phyloP scores from a whole-genome alignment of 2,329 filamentous ascomycete genomes.

The Botrytis sinoallii region DNA sequence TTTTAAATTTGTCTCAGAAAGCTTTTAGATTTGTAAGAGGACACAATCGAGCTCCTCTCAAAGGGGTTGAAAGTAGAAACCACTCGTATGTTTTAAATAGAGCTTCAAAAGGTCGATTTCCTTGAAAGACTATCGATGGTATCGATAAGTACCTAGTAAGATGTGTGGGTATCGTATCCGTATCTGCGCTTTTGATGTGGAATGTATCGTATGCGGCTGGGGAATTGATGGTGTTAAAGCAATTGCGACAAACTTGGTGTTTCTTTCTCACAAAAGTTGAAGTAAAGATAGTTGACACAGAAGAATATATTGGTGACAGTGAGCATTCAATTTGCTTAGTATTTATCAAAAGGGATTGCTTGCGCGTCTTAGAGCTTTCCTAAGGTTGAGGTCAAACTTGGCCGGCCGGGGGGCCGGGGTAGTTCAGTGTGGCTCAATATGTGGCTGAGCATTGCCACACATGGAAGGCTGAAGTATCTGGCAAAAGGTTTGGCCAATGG shows the following conservation, averaged over 20 bases:
- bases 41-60: background rate
- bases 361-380: conserved; percentile 4
- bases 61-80: background rate
- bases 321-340: background rate
- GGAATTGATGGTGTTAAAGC: background rate
- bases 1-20: background rate
- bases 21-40: background rate
- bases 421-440: background rate
- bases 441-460: background rate
- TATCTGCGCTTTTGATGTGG: background rate
- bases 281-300: background rate
- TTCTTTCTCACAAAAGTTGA: background rate
- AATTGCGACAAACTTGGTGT: background rate
- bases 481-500: background rate
- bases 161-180: background rate
- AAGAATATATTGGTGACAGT: background rate
- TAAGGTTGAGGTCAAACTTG: background rate
- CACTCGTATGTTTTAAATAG: background rate
- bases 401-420: background rate
- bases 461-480: background rate
- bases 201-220: conserved; percentile 5
- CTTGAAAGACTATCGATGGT: background rate
- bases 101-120: background rate
- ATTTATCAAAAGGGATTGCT: conserved; percentile 2
- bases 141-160: conserved; percentile 12